Conservation (phyloP, 805 yeast genomes). For the Hanseniaspora clermontiae region DNA sequence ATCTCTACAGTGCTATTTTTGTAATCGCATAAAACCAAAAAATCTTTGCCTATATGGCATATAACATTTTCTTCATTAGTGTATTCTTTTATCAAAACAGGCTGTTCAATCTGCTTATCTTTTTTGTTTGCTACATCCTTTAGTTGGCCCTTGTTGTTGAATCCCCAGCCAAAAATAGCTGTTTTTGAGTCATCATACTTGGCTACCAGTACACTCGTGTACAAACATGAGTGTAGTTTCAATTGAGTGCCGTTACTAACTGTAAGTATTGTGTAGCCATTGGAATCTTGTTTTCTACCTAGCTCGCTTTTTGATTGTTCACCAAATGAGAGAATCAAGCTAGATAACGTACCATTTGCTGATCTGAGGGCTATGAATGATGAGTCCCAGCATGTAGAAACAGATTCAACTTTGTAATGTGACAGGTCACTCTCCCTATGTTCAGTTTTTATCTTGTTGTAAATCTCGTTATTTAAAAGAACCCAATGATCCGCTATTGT, state of each 20-base stretch:
- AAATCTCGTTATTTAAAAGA: constrained; percentile 28
- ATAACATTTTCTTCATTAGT: not conserved
- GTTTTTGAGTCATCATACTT: not conserved
- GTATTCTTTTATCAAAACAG: not conserved
- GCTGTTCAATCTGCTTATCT: constrained; percentile 17
- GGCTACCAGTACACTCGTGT: not conserved
- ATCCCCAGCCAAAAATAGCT: constrained; percentile 38
- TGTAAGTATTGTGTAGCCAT: not conserved
- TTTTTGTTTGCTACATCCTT: constrained; percentile 15
- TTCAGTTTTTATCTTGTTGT: constrained; percentile 57
- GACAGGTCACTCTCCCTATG: constrained; percentile 41
- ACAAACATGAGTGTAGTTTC: constrained; percentile 5
- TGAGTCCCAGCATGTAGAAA: constrained; percentile 12
- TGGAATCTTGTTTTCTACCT: not conserved
- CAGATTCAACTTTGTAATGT: not conserved
- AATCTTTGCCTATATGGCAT: constrained; percentile 46
- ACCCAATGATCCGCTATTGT: not conserved
- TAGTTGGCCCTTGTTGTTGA: constrained; percentile 33
- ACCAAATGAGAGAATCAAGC: not conserved
- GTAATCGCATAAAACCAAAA: constrained; percentile 30
- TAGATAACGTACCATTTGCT: not conserved
- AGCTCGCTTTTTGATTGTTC: constrained; percentile 7
- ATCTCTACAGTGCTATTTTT: constrained; percentile 14
- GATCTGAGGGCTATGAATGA: not conserved
- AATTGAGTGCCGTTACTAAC: not conserved